A percentile compares a stretch with the other conserved stretches of the same genome.
Evolutionary conservation across 352 stramenopile species (phyloP).

Genomic region (Phytophthora megakarya): DNA sequence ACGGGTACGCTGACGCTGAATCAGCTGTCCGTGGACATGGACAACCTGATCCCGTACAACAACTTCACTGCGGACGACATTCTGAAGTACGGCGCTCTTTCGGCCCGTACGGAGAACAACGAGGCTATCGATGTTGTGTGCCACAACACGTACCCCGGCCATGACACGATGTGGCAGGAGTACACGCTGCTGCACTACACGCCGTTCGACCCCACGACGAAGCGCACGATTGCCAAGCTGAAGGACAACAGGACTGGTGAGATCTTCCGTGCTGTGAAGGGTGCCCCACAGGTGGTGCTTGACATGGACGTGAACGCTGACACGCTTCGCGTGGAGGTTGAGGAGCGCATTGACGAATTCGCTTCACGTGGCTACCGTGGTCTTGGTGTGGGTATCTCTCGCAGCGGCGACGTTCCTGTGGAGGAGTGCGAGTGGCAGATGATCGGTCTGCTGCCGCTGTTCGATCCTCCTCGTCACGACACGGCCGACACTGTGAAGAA

Average conservation of each 20-base stretch:
- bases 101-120: conserved; percentile 75
- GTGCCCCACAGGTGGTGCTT: conserved; percentile 91
- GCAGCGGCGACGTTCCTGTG: conserved; percentile 61
- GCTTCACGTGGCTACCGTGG: conserved; percentile 70
- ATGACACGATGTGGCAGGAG: conserved; percentile 77
- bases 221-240: conserved; percentile 92
- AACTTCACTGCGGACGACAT: conserved; percentile 63
- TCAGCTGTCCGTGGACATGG: conserved; percentile 93
- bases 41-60: conserved; percentile 83
- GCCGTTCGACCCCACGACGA: conserved; percentile 85
- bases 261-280: conserved; percentile 92
- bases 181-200: conserved; percentile 84
- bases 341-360: conserved; percentile 86
- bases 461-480: conserved; percentile 94
- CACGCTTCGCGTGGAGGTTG: conserved; percentile 61
- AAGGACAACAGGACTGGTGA: conserved; percentile 79
- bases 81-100: conserved; percentile 63
- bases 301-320: conserved; percentile 77
- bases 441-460: conserved; percentile 91
- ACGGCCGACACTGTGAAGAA: conserved; percentile 92
- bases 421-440: conserved; percentile 92
- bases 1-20: conserved; percentile 96
- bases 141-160: conserved; percentile 80
- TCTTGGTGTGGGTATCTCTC: conserved; percentile 63
- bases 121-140: conserved; percentile 77